Base-by-base conservation (phyloP, 129 eudicot genomes). In the Pseudognaphalium luteoalbum region DNA sequence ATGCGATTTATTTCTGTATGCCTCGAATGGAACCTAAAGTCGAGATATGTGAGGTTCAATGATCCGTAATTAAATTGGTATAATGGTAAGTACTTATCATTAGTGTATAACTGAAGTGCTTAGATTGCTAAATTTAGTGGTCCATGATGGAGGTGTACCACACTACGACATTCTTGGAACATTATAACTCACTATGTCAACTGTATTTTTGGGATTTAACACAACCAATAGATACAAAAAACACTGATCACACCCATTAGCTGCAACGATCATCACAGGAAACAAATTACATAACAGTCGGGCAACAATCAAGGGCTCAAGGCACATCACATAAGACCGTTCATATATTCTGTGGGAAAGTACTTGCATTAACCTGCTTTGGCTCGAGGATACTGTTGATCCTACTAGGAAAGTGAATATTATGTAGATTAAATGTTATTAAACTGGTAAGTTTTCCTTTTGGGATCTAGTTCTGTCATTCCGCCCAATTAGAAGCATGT, bases 21-120 rank as follows among this genome's bases (percentile, higher is more conserved):
- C 52, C 47, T 44, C 17, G 14, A 0, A 65, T 63, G 33, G 63
- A 64, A 15, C 51, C 52, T 41, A 5, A 62, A 77, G 44, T 54
- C 57, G 52, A 68, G 74, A 39, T 17, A 67, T 9, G 11, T 70
- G 51, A 32, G 44, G 81, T 57, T 77, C 25, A 22, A 60, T 30
- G 7, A 34, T 34, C 28, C 59, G 39, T 32, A 20, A 59, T 20
- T 33, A 47, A 58, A 73, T 57, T 57, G 56, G 66, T 58, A 77
- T 33, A 66, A 63, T 25, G 37, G 71, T 56, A 54, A 25, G 68
- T 42, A 54, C 33, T 66, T 41, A 73, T 22, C 9, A 6, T 2
- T 19, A 50, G 1, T 30, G 60, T 77, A 60, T n/a, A 70, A 74
- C 42, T 35, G 15, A 28, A 59, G 35, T 21, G 37, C 76, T 56